Base-by-base conservation (phyloP, 768 basidiomycete species). In the Auricularia sp. region DNA sequence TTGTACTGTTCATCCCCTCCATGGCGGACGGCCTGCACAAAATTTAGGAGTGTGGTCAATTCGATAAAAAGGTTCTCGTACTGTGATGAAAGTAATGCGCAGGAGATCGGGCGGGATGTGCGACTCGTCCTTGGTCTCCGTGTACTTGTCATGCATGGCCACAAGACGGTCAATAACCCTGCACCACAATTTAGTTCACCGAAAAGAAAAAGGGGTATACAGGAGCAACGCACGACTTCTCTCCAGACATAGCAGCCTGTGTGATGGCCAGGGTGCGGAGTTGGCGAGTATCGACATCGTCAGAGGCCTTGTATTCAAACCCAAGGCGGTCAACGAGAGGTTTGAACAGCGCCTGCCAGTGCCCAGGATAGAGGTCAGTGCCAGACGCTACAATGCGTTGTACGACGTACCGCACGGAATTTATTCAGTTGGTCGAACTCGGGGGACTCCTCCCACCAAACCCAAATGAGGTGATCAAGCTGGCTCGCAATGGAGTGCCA, bases 401-500 rank as follows among this genome's bases (percentile, higher is more conserved):
- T 3, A 63, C 8, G 29, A 72, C 83, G 63, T 71, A 87, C 89
- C 70, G 79, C 76, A 65, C 83, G 78, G 74, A 91, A 83, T 10
- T 75, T 80, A 65, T 89, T 79, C 60, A 95, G 71, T 59, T 79
- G 77, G 43, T 79, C 80, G 42, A 77, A 78, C 68, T 80, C 77
- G 35, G 76, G 79, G 39, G 74, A 77, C 70, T 92, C 77, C 74
- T 96, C 93, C 89, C 91, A 97, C 90, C 93, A 97, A 2, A 85
- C 83, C 6, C 79, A 81, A 10, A 78, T 72, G 36, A 97, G 74
- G 42, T 77, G 73, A 34, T 71, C 68, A 61, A 98, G 74, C 61
- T 80, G 84, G 11, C 78, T 76, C 3, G 80, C 75, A 59, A 95
- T 85, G 64, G 84, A 84, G 61, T 83, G 78, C 92, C 90, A 94